phyloP scores from a whole-genome alignment of 805 yeast genomes.

The Ogataea haglerorum region DNA sequence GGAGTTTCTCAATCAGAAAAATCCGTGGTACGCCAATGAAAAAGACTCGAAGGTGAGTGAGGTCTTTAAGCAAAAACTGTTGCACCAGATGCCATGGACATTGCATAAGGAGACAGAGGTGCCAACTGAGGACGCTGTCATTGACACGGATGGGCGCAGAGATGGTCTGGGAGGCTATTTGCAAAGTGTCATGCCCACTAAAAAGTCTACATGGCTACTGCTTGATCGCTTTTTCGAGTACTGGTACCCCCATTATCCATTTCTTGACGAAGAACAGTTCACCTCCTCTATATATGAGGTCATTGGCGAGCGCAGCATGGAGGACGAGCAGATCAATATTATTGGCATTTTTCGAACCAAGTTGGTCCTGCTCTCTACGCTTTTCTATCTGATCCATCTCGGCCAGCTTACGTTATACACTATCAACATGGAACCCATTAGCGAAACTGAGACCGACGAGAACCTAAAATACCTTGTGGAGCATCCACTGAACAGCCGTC shows the following conservation, averaged over 20 bases:
- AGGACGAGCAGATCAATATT: conserved; percentile 30
- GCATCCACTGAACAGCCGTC: conserved; percentile 39
- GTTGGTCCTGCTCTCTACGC: conserved; percentile 37
- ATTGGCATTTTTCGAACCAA: conserved; percentile 39
- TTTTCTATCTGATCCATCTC: conserved; percentile 41
- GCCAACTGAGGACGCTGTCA: not conserved
- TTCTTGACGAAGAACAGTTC: conserved; percentile 39
- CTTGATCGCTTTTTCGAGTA: conserved; percentile 40
- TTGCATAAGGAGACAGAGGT: not conserved
- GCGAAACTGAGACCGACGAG: conserved; percentile 26
- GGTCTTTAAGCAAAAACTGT: not conserved
- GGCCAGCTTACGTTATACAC: conserved; percentile 37
- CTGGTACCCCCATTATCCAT: conserved; percentile 49
- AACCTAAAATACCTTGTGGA: conserved; percentile 33
- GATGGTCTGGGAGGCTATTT: not conserved
- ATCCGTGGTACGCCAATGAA: conserved; percentile 2
- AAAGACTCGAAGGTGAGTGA: not conserved
- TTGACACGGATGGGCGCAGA: not conserved
- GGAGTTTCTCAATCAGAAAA: conserved; percentile 12
- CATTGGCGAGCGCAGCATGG: conserved; percentile 33
- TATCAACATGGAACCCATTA: conserved; percentile 26
- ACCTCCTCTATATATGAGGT: conserved; percentile 29
- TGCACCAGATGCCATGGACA: not conserved
- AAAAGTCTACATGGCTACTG: conserved; percentile 38
- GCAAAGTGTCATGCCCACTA: conserved; percentile 37